Base-by-base conservation (phyloP, 768 basidiomycete genomes). In the Kwoniella dendrophila region DNA sequence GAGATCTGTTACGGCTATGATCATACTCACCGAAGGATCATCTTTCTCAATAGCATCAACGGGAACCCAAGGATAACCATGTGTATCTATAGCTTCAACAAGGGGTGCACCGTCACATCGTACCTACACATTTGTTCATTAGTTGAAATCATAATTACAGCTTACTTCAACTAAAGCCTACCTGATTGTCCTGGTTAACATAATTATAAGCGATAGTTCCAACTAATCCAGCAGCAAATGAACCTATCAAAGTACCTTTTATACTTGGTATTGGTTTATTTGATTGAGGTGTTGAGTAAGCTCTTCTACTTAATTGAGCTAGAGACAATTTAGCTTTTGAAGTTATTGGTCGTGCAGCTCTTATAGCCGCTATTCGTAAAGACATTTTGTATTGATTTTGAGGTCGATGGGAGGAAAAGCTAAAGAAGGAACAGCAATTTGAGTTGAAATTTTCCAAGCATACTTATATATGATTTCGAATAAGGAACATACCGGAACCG, bases 1-100 rank as follows among this genome's bases (percentile, higher is more conserved):
- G 26, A 29, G 27, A 59, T n/a, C n/a, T n/a, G n/a, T n/a, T n/a
- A n/a, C n/a, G n/a, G n/a, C n/a, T n/a, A 20, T 22, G 26, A 3
- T 24, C 41, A 6, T 4, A 59, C 74, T 63, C 65, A 76, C 77
- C 29, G 54, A 52, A 4, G 71, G 70, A 59, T 78, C 74, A 62
- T 79, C 78, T 47, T 69, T 60, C 63, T 79, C 78, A 14, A 72
- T 49, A n/a, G 72, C 70, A 12, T 72, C 47, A 4, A 60, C 60
- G 2, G 78, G 78, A 18, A 57, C n/a, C 71, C 71, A 76, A 12
- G 63, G 51, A 40, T 59, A 47, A 0, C 74, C 74, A 51, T 64
- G 32, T 2, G 63, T 67, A 20, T 75, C 74, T 6, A 67, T 56
- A 14, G 64, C 24, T n/a, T 54, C 45, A 7, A 71, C 24, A 2